phyloP scores from a whole-genome alignment of 2,329 filamentous ascomycete species.

The Xylaria sp. region DNA sequence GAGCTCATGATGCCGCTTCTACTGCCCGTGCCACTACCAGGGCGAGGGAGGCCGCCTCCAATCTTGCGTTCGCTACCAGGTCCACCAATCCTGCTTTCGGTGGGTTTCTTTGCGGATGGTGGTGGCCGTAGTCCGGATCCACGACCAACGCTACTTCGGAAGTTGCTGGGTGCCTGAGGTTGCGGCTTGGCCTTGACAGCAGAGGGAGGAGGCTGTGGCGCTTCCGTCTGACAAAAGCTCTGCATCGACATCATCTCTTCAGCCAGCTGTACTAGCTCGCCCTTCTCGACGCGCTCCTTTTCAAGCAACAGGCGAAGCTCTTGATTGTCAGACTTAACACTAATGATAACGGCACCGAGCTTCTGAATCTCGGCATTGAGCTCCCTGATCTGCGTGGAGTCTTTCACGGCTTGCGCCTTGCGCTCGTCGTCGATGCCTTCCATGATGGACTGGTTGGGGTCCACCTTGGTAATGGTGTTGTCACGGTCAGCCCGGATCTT shows the following conservation, averaged over 20 bases:
- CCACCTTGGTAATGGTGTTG: slow-evolving; percentile 66
- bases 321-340: slow-evolving; percentile 72
- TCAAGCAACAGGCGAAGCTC: slow-evolving; percentile 70
- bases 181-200: slow-evolving; percentile 17
- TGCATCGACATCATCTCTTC: slow-evolving; percentile 83
- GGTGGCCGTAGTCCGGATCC: slow-evolving; percentile 68
- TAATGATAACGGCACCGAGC: slow-evolving; percentile 72
- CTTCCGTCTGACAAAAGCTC: slow-evolving; percentile 48
- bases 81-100: slow-evolving; percentile 55
- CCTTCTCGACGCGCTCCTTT: slow-evolving; percentile 80
- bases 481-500: slow-evolving; percentile 70
- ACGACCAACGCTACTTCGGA: slow-evolving; percentile 61
- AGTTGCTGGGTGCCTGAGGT: slow-evolving; percentile 44
- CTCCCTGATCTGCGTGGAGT: slow-evolving; percentile 70
- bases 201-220: slow-evolving; percentile 25
- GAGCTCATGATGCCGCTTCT: slow-evolving; percentile 81
- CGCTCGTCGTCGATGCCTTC: slow-evolving; percentile 59
- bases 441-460: slow-evolving; percentile 51
- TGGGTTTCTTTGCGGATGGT: slow-evolving; percentile 49
- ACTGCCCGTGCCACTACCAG: slow-evolving; percentile 53
- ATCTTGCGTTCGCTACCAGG: slow-evolving; percentile 54
- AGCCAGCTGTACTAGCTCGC: slow-evolving; percentile 78
- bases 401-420: slow-evolving; percentile 61
- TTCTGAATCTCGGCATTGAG: slow-evolving; percentile 77
- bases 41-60: slow-evolving; percentile 53